Percentiles rank a stretch among this genome's conserved stretches.
Conservation (phyloP, 2,329 filamentous ascomycete species). For the Aureobasidium subglaciale region DNA sequence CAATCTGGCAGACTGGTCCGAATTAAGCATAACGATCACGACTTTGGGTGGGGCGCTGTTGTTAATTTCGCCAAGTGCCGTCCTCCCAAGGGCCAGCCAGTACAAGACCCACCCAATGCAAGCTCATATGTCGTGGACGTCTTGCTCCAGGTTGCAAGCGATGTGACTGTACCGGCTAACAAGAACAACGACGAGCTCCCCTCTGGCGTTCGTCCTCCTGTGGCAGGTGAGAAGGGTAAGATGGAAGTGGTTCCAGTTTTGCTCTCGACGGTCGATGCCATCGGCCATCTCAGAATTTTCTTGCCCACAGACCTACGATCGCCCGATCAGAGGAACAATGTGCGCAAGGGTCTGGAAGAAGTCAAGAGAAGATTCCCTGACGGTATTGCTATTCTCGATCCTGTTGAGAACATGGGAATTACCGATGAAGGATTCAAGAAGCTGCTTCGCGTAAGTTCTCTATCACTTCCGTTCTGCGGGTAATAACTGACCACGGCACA, state of each 20-base stretch:
- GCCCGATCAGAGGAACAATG: slow-evolving; percentile 59
- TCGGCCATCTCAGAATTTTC: slow-evolving; percentile 78
- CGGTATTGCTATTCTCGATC: slow-evolving; percentile 80
- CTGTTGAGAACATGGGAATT: slow-evolving; percentile 94
- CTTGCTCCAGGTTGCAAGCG: slow-evolving; percentile 57
- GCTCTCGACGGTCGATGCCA: slow-evolving; percentile 74
- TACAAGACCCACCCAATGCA: slow-evolving; percentile 64
- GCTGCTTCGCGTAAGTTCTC: slow-evolving; percentile 55
- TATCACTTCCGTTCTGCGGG: no score
- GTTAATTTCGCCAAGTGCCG: slow-evolving; percentile 61
- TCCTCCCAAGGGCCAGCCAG: slow-evolving; percentile 55
- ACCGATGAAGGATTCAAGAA: slow-evolving; percentile 89
- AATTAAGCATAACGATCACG: slow-evolving; percentile 69
- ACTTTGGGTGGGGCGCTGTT: slow-evolving; percentile 93
- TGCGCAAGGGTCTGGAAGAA: slow-evolving; percentile 65
- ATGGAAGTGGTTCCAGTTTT: slow-evolving; percentile 83
- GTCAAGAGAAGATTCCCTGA: slow-evolving; percentile 85
- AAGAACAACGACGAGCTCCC: slow-evolving; percentile 45
- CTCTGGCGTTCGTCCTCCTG: slow-evolving; percentile 53
- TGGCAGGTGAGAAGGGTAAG: slow-evolving; percentile 57
- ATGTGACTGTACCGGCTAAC: slow-evolving; percentile 41
- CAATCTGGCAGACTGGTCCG: slow-evolving; percentile 81
- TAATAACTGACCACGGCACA: slow-evolving; percentile 32
- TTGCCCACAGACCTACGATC: slow-evolving; percentile 69
- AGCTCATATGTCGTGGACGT: slow-evolving; percentile 80